phyloP scores from a whole-genome alignment of 164 flowering plant species.

The Berberis thunbergii region DNA sequence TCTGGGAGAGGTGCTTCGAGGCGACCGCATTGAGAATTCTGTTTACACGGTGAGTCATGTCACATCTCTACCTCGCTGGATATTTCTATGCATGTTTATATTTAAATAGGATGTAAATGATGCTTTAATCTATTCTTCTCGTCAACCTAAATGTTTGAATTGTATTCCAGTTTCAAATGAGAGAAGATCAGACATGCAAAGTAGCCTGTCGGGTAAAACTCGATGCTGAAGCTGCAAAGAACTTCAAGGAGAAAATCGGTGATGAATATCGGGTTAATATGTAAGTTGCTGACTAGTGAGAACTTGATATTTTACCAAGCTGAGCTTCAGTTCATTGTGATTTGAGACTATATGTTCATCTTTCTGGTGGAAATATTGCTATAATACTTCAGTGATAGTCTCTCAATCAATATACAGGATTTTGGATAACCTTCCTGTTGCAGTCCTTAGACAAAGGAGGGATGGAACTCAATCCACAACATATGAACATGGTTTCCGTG shows the following conservation, averaged over 20 bases:
- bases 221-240: constrained; percentile 43
- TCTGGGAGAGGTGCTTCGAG: constrained; percentile 63
- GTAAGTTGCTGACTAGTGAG: constrained; percentile 19
- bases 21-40: constrained; percentile 67
- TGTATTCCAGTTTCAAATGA: constrained; percentile 43
- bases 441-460: constrained; percentile 65
- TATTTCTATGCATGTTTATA: neutral
- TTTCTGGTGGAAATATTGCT: neutral
- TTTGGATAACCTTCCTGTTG: constrained; percentile 91
- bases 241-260: constrained; percentile 53
- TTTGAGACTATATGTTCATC: neutral
- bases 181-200: constrained; percentile 40
- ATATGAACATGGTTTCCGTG: constrained; percentile 89
- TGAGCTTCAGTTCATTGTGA: neutral
- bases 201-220: constrained; percentile 37
- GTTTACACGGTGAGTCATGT: constrained; percentile 31
- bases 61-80: neutral
- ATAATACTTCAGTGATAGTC: neutral
- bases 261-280: constrained; percentile 60
- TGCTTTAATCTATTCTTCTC: neutral
- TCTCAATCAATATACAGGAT: constrained; percentile 25
- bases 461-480: constrained; percentile 52
- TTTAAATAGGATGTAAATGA: neutral
- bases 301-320: neutral
- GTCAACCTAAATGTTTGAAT: neutral